Evolutionary conservation across 768 basidiomycete species (phyloP), one percentile per base, ranked within the genome.

Genomic region (Tephrocybe sp.): DNA sequence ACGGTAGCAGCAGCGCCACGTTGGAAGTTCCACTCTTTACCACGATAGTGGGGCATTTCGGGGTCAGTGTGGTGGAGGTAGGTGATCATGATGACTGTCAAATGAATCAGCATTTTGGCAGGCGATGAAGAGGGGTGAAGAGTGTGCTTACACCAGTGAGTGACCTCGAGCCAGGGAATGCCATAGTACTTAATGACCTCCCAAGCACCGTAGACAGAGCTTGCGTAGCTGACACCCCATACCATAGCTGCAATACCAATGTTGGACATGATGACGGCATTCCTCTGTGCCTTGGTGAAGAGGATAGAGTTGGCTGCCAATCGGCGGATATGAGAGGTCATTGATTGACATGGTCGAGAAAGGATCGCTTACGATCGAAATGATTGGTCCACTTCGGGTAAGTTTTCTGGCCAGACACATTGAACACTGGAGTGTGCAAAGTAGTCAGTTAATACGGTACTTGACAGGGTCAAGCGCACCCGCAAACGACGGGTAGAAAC

Each of bases 61-160:
- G 78, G 75, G 57, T 82, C 81, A n/a, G 84, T 84, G 68, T 86
- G 84, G 58, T 85, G 84, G 4, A 86, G 73, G 58, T 83, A 83
- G 4, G 81, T 82, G 62, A 79, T 77, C 78, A 78, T 76, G 57
- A 76, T 74, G 54, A 76, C 74, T 75, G 34, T 12, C 32, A 53
- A 49, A 28, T 36, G 21, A 44, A n/a, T 20, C 38, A 24, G 25
- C n/a, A 8, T 25, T 36, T 4, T 36, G 11, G 15, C 6, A 8
- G 28, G n/a, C n/a, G n/a, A n/a, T n/a, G 28, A 30, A 30, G 28
- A 30, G 11, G 11, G 11, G 45, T 24, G 18, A 44, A 8, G 9
- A 18, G 34, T n/a, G 25, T 28, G 63, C 75, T 46, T 66, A 78
- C 77, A 79, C 80, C 80, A 83, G 56, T 83, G 78, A 3, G 75